Conservation (phyloP, 352 stramenopile genomes). For the Plasmopara halstedii region DNA sequence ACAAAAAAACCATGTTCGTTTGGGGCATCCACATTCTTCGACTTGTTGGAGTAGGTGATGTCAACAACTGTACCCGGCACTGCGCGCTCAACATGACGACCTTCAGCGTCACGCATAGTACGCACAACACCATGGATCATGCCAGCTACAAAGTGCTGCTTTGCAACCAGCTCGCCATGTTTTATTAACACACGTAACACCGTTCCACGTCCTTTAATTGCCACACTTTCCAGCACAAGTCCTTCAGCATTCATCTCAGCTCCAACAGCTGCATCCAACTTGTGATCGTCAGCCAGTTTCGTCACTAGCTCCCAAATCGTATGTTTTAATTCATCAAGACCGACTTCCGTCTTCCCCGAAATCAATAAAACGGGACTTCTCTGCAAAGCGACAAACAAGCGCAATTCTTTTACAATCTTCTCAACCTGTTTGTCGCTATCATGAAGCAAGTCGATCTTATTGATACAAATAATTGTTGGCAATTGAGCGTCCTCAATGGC, state of each 20-base stretch:
- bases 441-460: constrained; percentile 78
- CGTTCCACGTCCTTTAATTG: constrained; percentile 51
- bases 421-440: constrained; percentile 28
- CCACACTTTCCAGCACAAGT: constrained; percentile 69
- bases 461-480: constrained; percentile 76
- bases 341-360: constrained; percentile 52
- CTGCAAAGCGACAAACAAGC: constrained; percentile 78
- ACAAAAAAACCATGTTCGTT: constrained; percentile 80
- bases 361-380: constrained; percentile 64
- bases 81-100: constrained; percentile 39
- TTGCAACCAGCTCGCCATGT: constrained; percentile 44
- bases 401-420: constrained; percentile 45
- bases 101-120: constrained; percentile 48
- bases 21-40: constrained; percentile 72
- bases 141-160: constrained; percentile 77
- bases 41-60: constrained; percentile 77
- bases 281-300: constrained; percentile 19
- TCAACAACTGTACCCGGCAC: constrained; percentile 68
- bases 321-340: constrained; percentile 45
- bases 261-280: constrained; percentile 34
- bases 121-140: constrained; percentile 81
- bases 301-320: constrained; percentile 33
- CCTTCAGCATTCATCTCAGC: constrained; percentile 36
- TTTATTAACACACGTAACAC: constrained; percentile 71
- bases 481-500: constrained; percentile 71